Evolutionary conservation across 2,329 filamentous ascomycete species (phyloP).

Genomic region (Fusarium nurragi): DNA sequence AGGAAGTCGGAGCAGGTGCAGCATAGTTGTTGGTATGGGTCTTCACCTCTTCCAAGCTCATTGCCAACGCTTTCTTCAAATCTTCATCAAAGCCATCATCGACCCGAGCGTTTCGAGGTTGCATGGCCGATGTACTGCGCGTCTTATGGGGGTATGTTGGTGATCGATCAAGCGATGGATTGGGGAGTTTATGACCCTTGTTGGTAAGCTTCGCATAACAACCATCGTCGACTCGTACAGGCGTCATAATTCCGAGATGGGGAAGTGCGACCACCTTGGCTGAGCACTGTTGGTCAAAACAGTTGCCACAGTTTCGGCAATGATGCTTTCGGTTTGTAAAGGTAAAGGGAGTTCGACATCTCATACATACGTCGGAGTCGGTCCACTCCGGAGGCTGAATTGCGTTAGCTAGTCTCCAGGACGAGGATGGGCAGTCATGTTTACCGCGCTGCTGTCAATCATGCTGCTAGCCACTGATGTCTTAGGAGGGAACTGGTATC

Average conservation of each 20-base stretch:
- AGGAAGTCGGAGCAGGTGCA: conserved; percentile 60
- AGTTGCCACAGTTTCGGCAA: conserved; percentile 96
- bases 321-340: conserved; percentile 99
- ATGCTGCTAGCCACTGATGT: conserved; percentile 92
- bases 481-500: conserved; percentile 88
- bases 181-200: conserved; percentile 59
- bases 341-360: conserved; percentile 92
- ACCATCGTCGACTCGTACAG: conserved; percentile 94
- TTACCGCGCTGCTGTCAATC: conserved; percentile 94
- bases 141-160: conserved; percentile 68
- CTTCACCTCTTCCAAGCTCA: conserved; percentile 95
- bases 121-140: conserved; percentile 76
- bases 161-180: conserved; percentile 59
- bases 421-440: conserved; percentile 48
- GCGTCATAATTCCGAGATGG: conserved; percentile 89
- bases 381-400: conserved; percentile 91
- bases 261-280: conserved; percentile 88
- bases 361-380: conserved; percentile 98
- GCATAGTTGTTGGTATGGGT: conserved; percentile 78
- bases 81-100: conserved; percentile 96
- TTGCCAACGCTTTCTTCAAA: conserved; percentile 89
- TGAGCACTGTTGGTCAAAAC: conserved; percentile 96
- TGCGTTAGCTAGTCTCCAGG: conserved; percentile 9
- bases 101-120: conserved; percentile 86
- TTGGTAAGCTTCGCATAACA: conserved; percentile 91